Percentiles rank a stretch among this genome's conserved stretches.
Evolutionary conservation across 2,329 filamentous ascomycete species (phyloP).

Genomic region (Pseudocercospora cruenta): DNA sequence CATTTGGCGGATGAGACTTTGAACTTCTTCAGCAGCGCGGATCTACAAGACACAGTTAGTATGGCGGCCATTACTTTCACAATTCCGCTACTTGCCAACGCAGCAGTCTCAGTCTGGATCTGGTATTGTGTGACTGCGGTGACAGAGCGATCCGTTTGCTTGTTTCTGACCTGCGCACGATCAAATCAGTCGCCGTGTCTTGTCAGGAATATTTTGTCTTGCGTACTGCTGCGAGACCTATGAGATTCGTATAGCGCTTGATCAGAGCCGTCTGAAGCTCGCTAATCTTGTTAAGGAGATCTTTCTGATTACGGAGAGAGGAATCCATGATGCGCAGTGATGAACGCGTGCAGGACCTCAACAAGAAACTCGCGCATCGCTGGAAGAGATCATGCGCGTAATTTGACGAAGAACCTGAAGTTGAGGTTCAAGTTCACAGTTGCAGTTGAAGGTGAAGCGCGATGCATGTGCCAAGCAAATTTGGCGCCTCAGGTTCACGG

Average conservation of each 20-base stretch:
- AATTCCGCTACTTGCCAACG: conserved; percentile 49
- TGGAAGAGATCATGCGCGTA: not conserved
- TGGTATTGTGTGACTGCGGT: conserved; percentile 62
- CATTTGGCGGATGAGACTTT: conserved; percentile 63
- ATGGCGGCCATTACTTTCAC: no score
- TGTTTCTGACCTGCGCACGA: conserved; percentile 46
- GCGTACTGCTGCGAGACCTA: conserved; percentile 56
- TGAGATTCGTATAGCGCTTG: conserved; percentile 59
- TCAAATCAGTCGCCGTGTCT: not conserved
- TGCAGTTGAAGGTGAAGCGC: not conserved
- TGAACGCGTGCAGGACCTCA: not conserved
- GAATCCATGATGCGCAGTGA: conserved; percentile 42
- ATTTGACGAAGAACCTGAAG: not conserved
- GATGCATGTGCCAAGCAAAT: not conserved
- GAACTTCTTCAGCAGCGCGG: conserved; percentile 64
- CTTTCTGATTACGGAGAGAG: conserved; percentile 47
- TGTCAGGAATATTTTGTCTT: not conserved
- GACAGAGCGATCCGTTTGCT: conserved; percentile 55
- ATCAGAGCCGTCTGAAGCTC: conserved; percentile 47
- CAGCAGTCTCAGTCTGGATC: conserved; percentile 62
- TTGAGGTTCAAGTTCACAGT: not conserved
- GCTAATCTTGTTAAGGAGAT: conserved; percentile 46
- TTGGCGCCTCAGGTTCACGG: not conserved
- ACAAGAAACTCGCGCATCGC: not conserved
- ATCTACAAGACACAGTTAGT: conserved; percentile 47